Percentiles rank a stretch among this genome's conserved stretches.
phyloP scores from a whole-genome alignment of 2,329 filamentous ascomycete genomes.

The Ophiocordyceps australis region DNA sequence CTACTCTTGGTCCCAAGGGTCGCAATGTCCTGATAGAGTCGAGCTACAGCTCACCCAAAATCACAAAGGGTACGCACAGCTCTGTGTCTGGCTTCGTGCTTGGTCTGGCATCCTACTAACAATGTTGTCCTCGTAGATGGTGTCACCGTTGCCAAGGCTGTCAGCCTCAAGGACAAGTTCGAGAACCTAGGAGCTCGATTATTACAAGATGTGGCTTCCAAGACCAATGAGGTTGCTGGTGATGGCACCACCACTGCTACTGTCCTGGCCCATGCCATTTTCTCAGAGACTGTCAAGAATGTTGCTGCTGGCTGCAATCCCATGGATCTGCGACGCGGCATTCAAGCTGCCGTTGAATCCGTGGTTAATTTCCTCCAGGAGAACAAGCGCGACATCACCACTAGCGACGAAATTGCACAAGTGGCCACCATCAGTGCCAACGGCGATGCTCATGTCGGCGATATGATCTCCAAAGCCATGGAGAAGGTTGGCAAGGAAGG shows the following conservation, averaged over 20 bases:
- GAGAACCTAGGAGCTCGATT: conserved; percentile 97
- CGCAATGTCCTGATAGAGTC: conserved; percentile 98
- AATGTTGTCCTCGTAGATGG: conserved; percentile 36
- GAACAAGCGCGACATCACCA: conserved; percentile 97
- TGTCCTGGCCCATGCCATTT: conserved; percentile 91
- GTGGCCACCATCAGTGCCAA: conserved; percentile 98
- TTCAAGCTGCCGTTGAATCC: conserved; percentile 86
- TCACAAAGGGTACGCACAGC: conserved; percentile 99
- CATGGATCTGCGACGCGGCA: conserved; percentile 95
- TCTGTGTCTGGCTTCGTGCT: conserved; percentile 12
- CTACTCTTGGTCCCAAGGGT: conserved; percentile 93
- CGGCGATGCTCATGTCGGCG: conserved; percentile 85
- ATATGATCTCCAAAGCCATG: conserved; percentile 95
- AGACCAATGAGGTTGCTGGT: conserved; percentile 98
- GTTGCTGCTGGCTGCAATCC: conserved; percentile 98
- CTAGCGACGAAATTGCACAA: conserved; percentile 90
- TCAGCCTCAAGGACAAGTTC: conserved; percentile 94
- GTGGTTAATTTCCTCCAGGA: conserved; percentile 87
- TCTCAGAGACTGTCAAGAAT: conserved; percentile 99
- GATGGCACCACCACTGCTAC: conserved; percentile 97
- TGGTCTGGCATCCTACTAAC: neutral
- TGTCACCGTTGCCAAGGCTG: conserved; percentile 78
- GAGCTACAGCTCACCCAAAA: conserved; percentile 96
- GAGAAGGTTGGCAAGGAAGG: conserved; percentile 99
- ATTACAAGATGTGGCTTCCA: conserved; percentile 93